These are phyloP conservation scores for Solanum pennellii DNA, from an alignment of 257 asterid species.

Conservation along the genomic window DNA sequence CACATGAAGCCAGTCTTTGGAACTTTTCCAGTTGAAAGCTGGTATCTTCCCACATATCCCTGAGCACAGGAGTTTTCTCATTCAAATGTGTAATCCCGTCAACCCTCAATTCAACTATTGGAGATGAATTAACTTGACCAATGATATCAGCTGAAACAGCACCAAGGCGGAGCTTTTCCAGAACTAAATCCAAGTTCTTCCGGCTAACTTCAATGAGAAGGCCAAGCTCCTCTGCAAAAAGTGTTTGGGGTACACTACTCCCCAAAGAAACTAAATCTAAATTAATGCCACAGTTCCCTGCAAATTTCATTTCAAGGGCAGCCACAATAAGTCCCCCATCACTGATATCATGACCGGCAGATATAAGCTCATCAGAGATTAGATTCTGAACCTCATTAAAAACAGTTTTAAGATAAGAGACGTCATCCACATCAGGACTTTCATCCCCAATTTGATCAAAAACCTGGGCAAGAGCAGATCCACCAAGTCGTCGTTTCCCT, in stretches of 20 bases:
- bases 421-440: slow-evolving; percentile 86
- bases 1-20: slow-evolving; percentile 73
- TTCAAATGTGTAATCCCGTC: slow-evolving; percentile 48
- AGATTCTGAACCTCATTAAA: slow-evolving; percentile 68
- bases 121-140: slow-evolving; percentile 51
- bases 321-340: slow-evolving; percentile 77
- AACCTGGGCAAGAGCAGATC: slow-evolving; percentile 89
- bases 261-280: slow-evolving; percentile 39
- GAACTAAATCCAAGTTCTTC: slow-evolving; percentile 30
- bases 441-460: slow-evolving; percentile 77
- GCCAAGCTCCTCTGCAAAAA: slow-evolving; percentile 89
- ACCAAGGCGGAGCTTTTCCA: slow-evolving; percentile 26
- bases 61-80: slow-evolving; percentile 42
- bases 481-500: slow-evolving; percentile 79
- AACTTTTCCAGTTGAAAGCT: slow-evolving; percentile 76
- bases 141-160: slow-evolving; percentile 50
- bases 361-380: slow-evolving; percentile 58
- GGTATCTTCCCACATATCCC: slow-evolving; percentile 90
- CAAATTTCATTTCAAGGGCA: slow-evolving; percentile 92
- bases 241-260: slow-evolving; percentile 31
- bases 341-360: slow-evolving; percentile 93
- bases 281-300: slow-evolving; percentile 69
- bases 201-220: slow-evolving; percentile 58
- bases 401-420: slow-evolving; percentile 54
- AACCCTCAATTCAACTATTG: slow-evolving; percentile 38